A percentile compares a stretch with the other conserved stretches of the same genome.
These are phyloP conservation scores for Sugiyamaella valdiviana DNA, from an alignment of 805 yeast species.

Conservation along the genomic window DNA sequence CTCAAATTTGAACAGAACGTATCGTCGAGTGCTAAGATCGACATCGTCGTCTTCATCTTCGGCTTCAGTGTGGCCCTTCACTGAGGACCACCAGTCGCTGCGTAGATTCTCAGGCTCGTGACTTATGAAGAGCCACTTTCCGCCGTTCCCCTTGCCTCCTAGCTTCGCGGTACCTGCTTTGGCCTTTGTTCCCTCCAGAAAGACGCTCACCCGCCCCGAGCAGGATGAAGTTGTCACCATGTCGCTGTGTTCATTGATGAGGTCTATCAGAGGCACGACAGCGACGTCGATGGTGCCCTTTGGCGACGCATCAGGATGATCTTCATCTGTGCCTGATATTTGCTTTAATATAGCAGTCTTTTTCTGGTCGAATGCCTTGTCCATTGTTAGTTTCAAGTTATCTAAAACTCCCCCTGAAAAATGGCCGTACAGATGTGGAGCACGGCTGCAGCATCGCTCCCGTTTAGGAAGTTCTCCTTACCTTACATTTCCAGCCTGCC, in stretches of 20 bases:
- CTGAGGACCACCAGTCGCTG: conserved; percentile 24
- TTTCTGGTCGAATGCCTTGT: conserved; percentile 51
- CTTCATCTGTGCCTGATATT: conserved; percentile 38
- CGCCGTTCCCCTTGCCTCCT: conserved; percentile 83
- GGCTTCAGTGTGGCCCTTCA: conserved; percentile 21
- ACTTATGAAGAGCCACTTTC: conserved; percentile 75
- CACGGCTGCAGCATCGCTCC: too few species aligned
- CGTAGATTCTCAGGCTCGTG: conserved; percentile 50
- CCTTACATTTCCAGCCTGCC: background rate
- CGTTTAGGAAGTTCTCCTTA: background rate
- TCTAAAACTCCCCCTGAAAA: too few species aligned
- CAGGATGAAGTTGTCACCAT: conserved; percentile 87
- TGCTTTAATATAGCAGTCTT: conserved; percentile 49
- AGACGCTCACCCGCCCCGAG: conserved; percentile 80
- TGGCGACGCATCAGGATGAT: conserved; percentile 52
- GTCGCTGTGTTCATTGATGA: conserved; percentile 56
- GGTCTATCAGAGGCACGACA: conserved; percentile 64
- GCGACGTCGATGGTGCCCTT: conserved; percentile 77
- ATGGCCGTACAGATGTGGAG: too few species aligned
- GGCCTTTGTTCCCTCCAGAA: conserved; percentile 62
- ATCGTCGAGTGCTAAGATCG: conserved; percentile 31
- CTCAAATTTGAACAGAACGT: conserved; percentile 70
- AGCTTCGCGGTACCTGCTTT: conserved; percentile 34
- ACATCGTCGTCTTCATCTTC: conserved; percentile 1
- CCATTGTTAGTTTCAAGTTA: too few species aligned